Base-by-base conservation (phyloP, 2,329 filamentous ascomycete species). In the Talaromyces funiculosus region DNA sequence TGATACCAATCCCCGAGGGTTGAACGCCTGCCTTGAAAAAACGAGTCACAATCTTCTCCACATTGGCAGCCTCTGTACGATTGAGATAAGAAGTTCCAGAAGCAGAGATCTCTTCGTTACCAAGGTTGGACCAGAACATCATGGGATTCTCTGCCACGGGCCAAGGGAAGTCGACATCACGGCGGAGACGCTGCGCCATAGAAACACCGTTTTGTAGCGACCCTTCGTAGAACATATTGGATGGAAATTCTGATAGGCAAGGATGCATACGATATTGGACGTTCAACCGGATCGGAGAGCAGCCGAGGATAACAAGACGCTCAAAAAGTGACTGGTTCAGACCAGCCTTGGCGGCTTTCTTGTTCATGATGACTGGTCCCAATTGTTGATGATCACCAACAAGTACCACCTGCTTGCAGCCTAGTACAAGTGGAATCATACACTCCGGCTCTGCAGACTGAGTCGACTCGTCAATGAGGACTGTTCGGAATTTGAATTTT, bases 111-210 rank as follows among this genome's bases (percentile, higher is more conserved):
- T 99, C 94, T 75, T 99, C 94, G 62, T 95, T 96, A 62, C 94
- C 94, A 59, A 97, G 81, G 73, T 99, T 99, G 26, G 92, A 96
- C 94, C 94, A 99, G 79, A 99, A 99, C 94, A 97, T 97, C 94
- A 99, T 99, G 3, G 94, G 94, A 67, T 87, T 91, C 72, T 97
- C 93, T 20, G 82, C 85, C 31, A 96, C 90, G 2, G 94, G 94
- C 94, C 94, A 99, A 12, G 94, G 94, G 74, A 99, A 99, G 75
- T 99, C 94, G 29, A 99, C 91, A 68, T 99, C 93, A 66, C 89
- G 89, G 64, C 93, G 88, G 64, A 97, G 83, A 63, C 94, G 88
- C 71, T 96, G 89, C 67, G 90, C 87, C 72, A 90, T 90, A 0
- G 92, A 96, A 51, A 99, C 90, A 71, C 94, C 94, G 68, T 99